phyloP scores from a whole-genome alignment of 139 green algal species.

The Picochlorum sp. region DNA sequence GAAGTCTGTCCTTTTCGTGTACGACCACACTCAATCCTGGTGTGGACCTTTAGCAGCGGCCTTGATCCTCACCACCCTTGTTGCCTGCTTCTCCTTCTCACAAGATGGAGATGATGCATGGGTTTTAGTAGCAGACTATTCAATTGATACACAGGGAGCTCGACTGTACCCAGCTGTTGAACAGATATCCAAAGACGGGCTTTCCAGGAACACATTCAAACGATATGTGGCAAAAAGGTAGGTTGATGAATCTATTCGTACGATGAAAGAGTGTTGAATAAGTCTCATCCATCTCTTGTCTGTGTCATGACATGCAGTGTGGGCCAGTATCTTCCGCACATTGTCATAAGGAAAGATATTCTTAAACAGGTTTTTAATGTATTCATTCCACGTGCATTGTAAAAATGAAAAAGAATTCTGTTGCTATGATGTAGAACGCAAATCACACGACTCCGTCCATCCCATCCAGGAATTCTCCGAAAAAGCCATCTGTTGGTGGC shows the following conservation, averaged over 20 bases:
- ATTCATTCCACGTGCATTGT: constrained; percentile 27
- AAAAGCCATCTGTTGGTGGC: constrained; percentile 48
- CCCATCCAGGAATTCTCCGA: constrained; percentile 57
- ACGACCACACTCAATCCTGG: not conserved
- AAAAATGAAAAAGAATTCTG: not conserved
- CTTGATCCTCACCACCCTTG: not conserved
- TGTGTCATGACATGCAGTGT: constrained; percentile 16
- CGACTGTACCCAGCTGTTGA: not conserved
- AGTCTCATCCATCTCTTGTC: too few relatives aligned
- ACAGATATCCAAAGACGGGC: constrained; percentile 1
- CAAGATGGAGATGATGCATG: too few relatives aligned
- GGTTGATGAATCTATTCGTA: too few relatives aligned
- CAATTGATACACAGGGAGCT: not conserved
- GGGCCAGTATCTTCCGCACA: constrained; percentile 36
- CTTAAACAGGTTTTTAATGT: constrained; percentile 74
- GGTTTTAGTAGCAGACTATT: too few relatives aligned
- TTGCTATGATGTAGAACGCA: too few relatives aligned
- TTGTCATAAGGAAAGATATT: constrained; percentile 39
- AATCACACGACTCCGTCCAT: constrained; percentile 46
- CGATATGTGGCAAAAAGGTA: not conserved
- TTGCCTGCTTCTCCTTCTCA: too few relatives aligned
- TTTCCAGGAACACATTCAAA: constrained; percentile 13
- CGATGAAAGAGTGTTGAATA: too few relatives aligned
- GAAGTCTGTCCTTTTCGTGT: not conserved
- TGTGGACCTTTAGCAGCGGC: not conserved